phyloP scores from a whole-genome alignment of 495 filamentous ascomycete species.

The Wilcoxina mikolae region DNA sequence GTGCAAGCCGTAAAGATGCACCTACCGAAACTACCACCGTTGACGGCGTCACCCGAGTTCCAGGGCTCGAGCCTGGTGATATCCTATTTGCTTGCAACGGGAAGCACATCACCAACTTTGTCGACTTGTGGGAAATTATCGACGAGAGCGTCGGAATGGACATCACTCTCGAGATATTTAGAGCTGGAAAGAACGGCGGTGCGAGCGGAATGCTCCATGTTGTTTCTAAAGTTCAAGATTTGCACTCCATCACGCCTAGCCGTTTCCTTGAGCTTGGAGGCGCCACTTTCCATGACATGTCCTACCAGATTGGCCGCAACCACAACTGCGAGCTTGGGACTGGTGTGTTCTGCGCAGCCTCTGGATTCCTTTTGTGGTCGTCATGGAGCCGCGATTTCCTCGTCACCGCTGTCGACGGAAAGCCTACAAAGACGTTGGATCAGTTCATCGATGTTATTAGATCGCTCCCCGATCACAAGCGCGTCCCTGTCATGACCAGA shows the following conservation, averaged over 20 bases:
- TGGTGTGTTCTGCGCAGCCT: constrained; percentile 28
- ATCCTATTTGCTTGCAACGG: constrained; percentile 27
- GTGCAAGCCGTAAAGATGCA: constrained; percentile 10
- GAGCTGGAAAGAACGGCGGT: constrained; percentile 23
- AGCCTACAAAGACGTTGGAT: constrained; percentile 26
- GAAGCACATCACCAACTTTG: constrained; percentile 26
- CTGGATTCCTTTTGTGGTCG: constrained; percentile 28
- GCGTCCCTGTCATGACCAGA: constrained; percentile 28
- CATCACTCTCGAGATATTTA: constrained; percentile 24
- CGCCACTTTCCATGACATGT: constrained; percentile 27
- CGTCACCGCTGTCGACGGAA: constrained; percentile 26
- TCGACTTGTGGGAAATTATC: constrained; percentile 28
- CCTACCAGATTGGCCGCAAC: constrained; percentile 27
- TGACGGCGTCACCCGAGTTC: constrained; percentile 20
- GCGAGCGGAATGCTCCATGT: constrained; percentile 21
- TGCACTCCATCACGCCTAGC: constrained; percentile 27
- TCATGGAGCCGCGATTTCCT: constrained; percentile 28
- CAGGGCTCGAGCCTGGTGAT: constrained; percentile 27
- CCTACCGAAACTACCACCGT: background rate
- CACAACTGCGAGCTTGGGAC: constrained; percentile 27
- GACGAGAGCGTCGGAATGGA: constrained; percentile 27
- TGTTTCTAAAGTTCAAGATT: constrained; percentile 23
- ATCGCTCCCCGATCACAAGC: constrained; percentile 21
- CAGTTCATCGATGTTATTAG: constrained; percentile 28
- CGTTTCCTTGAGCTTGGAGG: constrained; percentile 28